Percentiles rank a stretch among this genome's conserved stretches.
Conservation (phyloP, 345 rosid genomes). For the Punica granatum region DNA sequence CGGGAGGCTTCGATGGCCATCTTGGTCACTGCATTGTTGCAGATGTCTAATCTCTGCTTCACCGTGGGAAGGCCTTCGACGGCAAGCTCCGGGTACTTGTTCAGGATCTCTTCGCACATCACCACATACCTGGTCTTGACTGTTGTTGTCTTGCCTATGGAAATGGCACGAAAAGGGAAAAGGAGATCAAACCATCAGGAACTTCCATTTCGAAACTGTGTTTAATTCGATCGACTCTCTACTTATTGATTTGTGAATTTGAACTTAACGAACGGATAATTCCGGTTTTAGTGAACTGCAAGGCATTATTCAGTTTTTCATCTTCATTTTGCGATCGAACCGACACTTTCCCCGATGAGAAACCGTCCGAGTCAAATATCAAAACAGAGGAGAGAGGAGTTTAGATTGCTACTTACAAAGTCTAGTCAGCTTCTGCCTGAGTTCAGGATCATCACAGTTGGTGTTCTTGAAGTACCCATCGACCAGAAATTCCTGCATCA, state of each 20-base stretch:
- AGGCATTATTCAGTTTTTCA: no score
- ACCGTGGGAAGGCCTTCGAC: slow-evolving; percentile 80
- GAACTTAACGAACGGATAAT: no score
- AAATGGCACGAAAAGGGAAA: background rate
- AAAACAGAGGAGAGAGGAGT: slow-evolving; percentile 7
- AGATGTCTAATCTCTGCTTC: slow-evolving; percentile 67
- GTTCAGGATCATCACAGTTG: slow-evolving; percentile 86
- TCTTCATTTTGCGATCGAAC: no score
- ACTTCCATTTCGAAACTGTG: no score
- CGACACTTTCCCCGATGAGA: no score
- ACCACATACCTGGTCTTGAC: slow-evolving; percentile 94
- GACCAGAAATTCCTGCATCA: slow-evolving; percentile 88
- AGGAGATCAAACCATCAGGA: no score
- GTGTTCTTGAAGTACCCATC: slow-evolving; percentile 88
- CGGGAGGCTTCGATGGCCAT: slow-evolving; percentile 87
- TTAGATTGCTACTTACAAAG: slow-evolving; percentile 44
- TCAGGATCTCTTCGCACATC: slow-evolving; percentile 90
- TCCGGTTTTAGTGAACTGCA: no score
- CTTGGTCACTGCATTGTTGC: slow-evolving; percentile 72
- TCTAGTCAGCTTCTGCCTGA: slow-evolving; percentile 75
- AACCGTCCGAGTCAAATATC: no score
- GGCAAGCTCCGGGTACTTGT: slow-evolving; percentile 76
- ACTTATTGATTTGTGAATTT: no score
- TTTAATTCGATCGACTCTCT: no score
- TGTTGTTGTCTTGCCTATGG: slow-evolving; percentile 86